Conservation (phyloP, 495 filamentous ascomycete genomes). For the Hypoxylon cercidicola region DNA sequence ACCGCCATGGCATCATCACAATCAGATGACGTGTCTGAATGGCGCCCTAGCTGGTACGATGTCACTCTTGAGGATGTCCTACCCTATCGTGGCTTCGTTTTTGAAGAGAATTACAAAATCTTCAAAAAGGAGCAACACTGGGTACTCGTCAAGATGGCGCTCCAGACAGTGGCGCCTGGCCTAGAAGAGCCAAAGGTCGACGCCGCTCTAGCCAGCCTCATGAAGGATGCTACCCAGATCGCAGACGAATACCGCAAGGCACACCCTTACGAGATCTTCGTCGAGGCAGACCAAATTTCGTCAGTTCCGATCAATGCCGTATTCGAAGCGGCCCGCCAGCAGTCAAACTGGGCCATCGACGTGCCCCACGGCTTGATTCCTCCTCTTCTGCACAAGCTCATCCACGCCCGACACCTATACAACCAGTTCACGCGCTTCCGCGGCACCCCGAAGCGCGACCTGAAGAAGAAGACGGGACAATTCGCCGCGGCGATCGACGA, state of each 20-base stretch:
- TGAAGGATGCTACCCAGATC: slow-evolving; percentile 9
- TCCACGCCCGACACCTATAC: slow-evolving; percentile 14
- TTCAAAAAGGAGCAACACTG: not conserved
- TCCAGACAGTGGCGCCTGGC: not conserved
- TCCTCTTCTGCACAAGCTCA: slow-evolving; percentile 6
- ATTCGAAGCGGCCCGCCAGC: slow-evolving; percentile 2
- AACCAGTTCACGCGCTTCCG: slow-evolving; percentile 1
- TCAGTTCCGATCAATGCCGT: not conserved
- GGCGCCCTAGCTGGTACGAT: not conserved
- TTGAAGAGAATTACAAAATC: slow-evolving; percentile 9
- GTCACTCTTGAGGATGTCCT: slow-evolving; percentile 10
- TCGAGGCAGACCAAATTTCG: not conserved
- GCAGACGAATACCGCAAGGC: not conserved
- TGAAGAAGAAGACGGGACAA: not conserved
- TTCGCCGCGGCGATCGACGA: slow-evolving; percentile 15
- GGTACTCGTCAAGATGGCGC: slow-evolving; percentile 5
- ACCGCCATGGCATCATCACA: not conserved
- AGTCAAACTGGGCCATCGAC: not conserved
- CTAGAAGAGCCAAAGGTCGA: slow-evolving; percentile 7
- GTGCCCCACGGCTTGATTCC: slow-evolving; percentile 4
- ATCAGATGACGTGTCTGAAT: not conserved
- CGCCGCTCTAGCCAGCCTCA: slow-evolving; percentile 5
- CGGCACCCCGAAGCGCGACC: slow-evolving; percentile 5
- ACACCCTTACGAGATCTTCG: not conserved
- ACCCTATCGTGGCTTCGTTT: slow-evolving; percentile 18